Base-by-base conservation (phyloP, 2,329 filamentous ascomycete species). In the Verticillium tricorpus region DNA sequence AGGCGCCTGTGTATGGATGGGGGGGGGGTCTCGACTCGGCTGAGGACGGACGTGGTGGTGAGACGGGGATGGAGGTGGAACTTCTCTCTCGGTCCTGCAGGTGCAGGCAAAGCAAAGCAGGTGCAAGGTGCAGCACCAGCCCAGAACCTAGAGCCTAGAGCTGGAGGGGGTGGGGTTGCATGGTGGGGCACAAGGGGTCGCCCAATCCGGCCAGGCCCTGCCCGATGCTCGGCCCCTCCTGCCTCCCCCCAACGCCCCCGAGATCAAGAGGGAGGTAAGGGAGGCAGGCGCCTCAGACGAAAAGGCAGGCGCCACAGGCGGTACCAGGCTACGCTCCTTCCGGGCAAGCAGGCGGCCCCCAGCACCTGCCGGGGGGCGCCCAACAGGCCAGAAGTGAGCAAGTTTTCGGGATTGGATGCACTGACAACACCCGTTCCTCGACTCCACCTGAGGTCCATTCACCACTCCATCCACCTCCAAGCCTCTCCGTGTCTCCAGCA, bases 321-420 rank as follows among this genome's bases (percentile, higher is more conserved):
- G 25, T 5, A 25, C 39, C n/a, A 28, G 28, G 34, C 34, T 35
- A 35, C 34, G 34, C 34, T 14, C 34, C 34, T 11, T 11, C 34
- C 14, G 34, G 45, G 19, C 19, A 50, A 50, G 19, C 45, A 8
- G 45, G 45, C n/a, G 45, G 11, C 45, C 45, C 8, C 11, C n/a
- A 50, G 45, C 19, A 12, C 14, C n/a, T 50, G 45, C n/a, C 45
- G 9, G n/a, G 45, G 45, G 45, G 45, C 19, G 45, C 45, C 45
- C 17, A 50, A 25, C 45, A 50, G 45, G 19, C 45, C 34, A 25
- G 19, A n/a, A 59, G 58, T 59, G 58, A 59, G 58, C 58, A 59
- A 59, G 58, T 59, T 59, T 59, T 59, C 58, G 58, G 57, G 57
- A 50, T 50, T 50, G 45, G 57, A 22, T 50, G 57, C 57, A 45